Evolutionary conservation across 2,329 filamentous ascomycete species (phyloP), one percentile per base, ranked within the genome.

Genomic region (Clarireedia homoeocarpa): DNA sequence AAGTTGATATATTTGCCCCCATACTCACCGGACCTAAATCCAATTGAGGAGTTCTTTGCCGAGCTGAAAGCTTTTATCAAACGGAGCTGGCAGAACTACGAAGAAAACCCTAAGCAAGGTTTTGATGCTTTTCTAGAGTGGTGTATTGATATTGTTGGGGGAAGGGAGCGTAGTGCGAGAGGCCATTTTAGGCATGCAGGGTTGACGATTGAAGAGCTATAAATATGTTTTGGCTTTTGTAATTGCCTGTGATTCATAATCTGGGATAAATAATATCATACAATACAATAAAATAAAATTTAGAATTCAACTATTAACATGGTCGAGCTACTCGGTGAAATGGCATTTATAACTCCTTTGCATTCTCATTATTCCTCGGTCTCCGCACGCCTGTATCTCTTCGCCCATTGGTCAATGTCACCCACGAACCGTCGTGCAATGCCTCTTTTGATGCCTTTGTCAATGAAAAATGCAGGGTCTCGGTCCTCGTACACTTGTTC

Each of bases 391-490:
- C 26, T 27, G 26, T 27, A 27, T 6, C 26, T 27, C 26, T 27
- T 27, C 26, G 26, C 26, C 26, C 26, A 27, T 27, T 27, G 26
- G 26, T 27, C 26, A 27, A 27, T 27, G 6, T 27, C 26, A 6
- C 6, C 26, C 4, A 27, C 26, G 26, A 27, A 27, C 26, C 26
- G 26, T 6, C 26, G 26, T 4, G 26, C 26, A 27, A 27, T 27
- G 6, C 26, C 26, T 27, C 26, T 59, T 56, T 67, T 69, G 38
- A 72, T 58, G 3, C 65, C 68, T 47, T 59, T 59, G 36, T 64
- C 53, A 51, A 67, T 61, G 50, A 69, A 69, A 56, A 71, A 71
- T 23, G 59, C 53, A 48, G 61, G 51, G 51, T 71, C 58, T 62
- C 63, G 63, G 56, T 71, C 65, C 15, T 65, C 45, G 55, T 62